These are phyloP conservation scores for Colletotrichum chlorophyti DNA, from an alignment of 2,329 filamentous ascomycete genomes.

Conservation along the genomic window DNA sequence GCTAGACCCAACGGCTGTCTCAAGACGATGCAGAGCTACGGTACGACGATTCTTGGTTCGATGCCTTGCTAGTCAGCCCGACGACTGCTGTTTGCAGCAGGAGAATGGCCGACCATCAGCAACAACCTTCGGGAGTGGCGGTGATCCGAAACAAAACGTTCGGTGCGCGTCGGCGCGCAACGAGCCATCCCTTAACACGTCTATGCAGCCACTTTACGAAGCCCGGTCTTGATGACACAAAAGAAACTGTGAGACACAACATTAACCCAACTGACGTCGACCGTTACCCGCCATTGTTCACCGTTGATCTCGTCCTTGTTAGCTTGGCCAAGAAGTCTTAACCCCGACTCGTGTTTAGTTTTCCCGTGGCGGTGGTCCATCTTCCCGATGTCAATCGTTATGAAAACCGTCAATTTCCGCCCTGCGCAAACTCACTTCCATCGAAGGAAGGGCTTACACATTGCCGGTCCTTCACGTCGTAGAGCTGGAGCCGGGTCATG, in stretches of 20 bases:
- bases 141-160: neutral
- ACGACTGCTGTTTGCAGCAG: neutral
- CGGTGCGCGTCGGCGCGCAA: neutral
- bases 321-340: neutral
- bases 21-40: neutral
- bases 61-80: neutral
- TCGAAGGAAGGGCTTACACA: neutral
- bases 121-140: neutral
- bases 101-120: no score
- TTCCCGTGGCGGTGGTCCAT: conserved; percentile 3
- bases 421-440: neutral
- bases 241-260: conserved; percentile 18
- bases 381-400: no score
- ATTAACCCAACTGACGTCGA: neutral
- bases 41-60: neutral
- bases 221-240: neutral
- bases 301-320: conserved; percentile 3
- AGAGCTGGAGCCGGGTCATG: neutral
- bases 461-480: no score
- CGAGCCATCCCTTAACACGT: conserved; percentile 7
- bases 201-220: conserved; percentile 2
- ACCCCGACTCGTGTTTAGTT: neutral
- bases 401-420: neutral
- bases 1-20: neutral
- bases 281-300: neutral